phyloP scores from a whole-genome alignment of 73 alveolate species.

The Blepharisma japonicum region DNA sequence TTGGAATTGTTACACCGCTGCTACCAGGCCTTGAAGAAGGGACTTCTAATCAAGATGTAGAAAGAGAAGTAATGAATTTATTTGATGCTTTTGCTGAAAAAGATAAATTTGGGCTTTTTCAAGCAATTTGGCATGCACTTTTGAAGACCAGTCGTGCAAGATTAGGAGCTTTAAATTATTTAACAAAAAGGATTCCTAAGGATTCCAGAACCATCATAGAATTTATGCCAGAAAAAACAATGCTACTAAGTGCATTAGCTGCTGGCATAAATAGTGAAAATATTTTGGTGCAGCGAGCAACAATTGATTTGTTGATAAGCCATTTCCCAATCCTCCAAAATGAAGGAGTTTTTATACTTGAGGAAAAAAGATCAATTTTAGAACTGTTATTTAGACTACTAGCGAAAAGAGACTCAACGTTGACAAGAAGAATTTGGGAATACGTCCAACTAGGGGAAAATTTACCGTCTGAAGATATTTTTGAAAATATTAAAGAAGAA shows the following conservation, averaged over 20 bases:
- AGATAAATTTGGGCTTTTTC: neutral
- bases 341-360: neutral
- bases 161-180: conserved; percentile 19
- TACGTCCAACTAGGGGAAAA: neutral
- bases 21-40: conserved; percentile 24
- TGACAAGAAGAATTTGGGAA: conserved; percentile 11
- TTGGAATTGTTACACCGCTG: neutral
- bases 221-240: neutral
- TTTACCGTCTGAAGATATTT: neutral
- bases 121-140: conserved; percentile 9
- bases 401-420: neutral
- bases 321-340: neutral
- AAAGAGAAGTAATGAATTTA: neutral
- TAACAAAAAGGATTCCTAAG: neutral
- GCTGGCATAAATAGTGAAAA: neutral
- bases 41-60: conserved; percentile 6
- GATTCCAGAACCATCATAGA: neutral
- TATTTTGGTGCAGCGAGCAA: neutral
- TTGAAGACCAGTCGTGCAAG: neutral
- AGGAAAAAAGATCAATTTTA: neutral
- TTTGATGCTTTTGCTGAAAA: conserved; percentile 16
- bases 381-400: neutral
- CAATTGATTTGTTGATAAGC: neutral
- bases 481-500: neutral
- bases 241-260: neutral